These are phyloP conservation scores for Penicillium sp. DNA, from an alignment of 2,329 filamentous ascomycete genomes.

Conservation along the genomic window DNA sequence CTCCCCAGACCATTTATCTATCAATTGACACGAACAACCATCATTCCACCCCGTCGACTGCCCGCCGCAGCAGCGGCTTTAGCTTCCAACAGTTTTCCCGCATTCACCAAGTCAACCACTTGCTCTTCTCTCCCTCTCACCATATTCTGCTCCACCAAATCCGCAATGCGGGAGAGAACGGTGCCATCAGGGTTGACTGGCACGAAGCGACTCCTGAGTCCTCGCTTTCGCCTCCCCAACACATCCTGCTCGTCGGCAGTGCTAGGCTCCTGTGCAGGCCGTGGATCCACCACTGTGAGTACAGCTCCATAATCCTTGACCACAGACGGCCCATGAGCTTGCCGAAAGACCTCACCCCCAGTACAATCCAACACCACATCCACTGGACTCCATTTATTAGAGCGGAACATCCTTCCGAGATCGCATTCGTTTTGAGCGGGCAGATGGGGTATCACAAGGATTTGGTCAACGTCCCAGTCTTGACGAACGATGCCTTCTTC, in stretches of 20 bases:
- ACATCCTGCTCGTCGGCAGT: constrained; percentile 14
- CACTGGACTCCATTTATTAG: constrained; percentile 31
- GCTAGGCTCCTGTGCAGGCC: constrained; percentile 17
- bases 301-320: constrained; percentile 33
- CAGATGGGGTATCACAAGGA: constrained; percentile 28
- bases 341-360: constrained; percentile 30
- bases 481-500: constrained; percentile 26
- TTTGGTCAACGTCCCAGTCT: constrained; percentile 31
- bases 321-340: constrained; percentile 30
- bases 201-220: constrained; percentile 32
- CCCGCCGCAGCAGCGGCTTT: constrained; percentile 27
- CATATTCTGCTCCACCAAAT: constrained; percentile 32
- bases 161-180: constrained; percentile 32
- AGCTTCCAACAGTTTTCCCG: constrained; percentile 30
- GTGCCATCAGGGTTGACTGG: constrained; percentile 33
- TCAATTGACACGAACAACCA: constrained; percentile 27
- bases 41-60: constrained; percentile 27
- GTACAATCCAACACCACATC: constrained; percentile 41
- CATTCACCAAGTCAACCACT: constrained; percentile 33
- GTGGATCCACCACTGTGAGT: constrained; percentile 32
- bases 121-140: constrained; percentile 31
- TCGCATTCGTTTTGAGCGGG: constrained; percentile 25
- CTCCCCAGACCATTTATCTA: no score
- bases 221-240: constrained; percentile 19
- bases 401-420: constrained; percentile 29